Base-by-base conservation (phyloP, 2,329 filamentous ascomycete genomes). In the Trichoderma sp. region DNA sequence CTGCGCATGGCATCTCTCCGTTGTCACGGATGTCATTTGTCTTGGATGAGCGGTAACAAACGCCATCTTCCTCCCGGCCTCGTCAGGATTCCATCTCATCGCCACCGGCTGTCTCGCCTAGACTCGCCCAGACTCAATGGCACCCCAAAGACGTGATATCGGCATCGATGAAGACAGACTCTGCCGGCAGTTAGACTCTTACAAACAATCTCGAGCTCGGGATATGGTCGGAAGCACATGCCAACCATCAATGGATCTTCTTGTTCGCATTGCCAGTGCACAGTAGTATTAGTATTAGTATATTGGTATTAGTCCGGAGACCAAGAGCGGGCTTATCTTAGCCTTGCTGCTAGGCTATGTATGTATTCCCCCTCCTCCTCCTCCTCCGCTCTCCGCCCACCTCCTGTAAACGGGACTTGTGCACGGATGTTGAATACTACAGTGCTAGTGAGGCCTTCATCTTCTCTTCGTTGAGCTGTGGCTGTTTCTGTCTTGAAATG, bases 251-350 rank as follows among this genome's bases (percentile, higher is more conserved):
- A n/a, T n/a, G n/a, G n/a, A 48, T 22, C 32, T 19, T 56, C 32
- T 37, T 34, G 19, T 22, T 37, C 19, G 32, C 53, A 56, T 54
- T 32, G 50, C 15, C 29, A 19, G n/a, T n/a, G n/a, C n/a, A 22
- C 13, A 56, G n/a, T 22, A 7, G 52, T 7, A 32, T 56, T n/a
- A n/a, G n/a, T n/a, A n/a, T n/a, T n/a, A n/a, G n/a, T n/a, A n/a
- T n/a, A n/a, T n/a, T 22, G 3, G 52, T 7, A 32, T 56, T 56
- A 35, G 53, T 27, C 35, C 53, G 37, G 27, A 61, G 27, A n/a
- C 17, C 45, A 52, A 63, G 48, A 25, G 19, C 45, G 59, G 59
- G 32, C 42, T 56, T 22, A 45, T 64, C 61, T 53, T 57, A 64
- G 52, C 61, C 37, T 32, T 59, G 22, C 56, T 59, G 29, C 15